phyloP scores from a whole-genome alignment of 2,329 filamentous ascomycete species.

The Arthroderma sp. region DNA sequence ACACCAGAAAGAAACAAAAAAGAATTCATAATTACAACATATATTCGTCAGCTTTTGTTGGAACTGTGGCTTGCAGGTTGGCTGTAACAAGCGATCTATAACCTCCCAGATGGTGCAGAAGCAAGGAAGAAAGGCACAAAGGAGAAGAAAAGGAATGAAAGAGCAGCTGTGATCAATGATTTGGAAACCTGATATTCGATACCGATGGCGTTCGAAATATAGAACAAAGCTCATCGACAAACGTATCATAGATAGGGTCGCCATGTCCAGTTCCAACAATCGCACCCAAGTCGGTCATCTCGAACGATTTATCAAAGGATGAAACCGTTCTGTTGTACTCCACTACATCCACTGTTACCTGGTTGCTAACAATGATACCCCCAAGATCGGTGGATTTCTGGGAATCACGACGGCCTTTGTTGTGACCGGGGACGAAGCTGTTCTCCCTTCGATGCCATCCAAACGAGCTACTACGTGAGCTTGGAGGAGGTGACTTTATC shows the following conservation, averaged over 20 bases:
- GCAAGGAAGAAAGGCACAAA: too few species aligned
- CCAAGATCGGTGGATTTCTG: constrained; percentile 24
- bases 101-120: too few species aligned
- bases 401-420: background rate
- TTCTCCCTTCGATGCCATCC: background rate
- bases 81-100: too few species aligned
- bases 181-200: too few species aligned
- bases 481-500: constrained; percentile 8
- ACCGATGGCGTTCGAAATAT: constrained; percentile 4
- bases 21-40: too few species aligned
- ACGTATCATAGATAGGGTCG: constrained; percentile 5
- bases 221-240: constrained; percentile 11
- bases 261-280: constrained; percentile 8
- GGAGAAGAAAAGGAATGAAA: too few species aligned
- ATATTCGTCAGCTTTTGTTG: too few species aligned
- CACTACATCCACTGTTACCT: constrained; percentile 43
- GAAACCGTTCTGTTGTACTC: constrained; percentile 12
- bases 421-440: background rate
- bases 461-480: background rate
- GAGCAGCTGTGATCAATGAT: too few species aligned
- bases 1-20: too few species aligned
- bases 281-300: constrained; percentile 8
- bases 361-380: constrained; percentile 50
- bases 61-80: too few species aligned
- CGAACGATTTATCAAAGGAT: constrained; percentile 7